These are phyloP conservation scores for Immersiporthe knoxdaviesiana DNA, from an alignment of 2,329 filamentous ascomycete species.

Conservation along the genomic window DNA sequence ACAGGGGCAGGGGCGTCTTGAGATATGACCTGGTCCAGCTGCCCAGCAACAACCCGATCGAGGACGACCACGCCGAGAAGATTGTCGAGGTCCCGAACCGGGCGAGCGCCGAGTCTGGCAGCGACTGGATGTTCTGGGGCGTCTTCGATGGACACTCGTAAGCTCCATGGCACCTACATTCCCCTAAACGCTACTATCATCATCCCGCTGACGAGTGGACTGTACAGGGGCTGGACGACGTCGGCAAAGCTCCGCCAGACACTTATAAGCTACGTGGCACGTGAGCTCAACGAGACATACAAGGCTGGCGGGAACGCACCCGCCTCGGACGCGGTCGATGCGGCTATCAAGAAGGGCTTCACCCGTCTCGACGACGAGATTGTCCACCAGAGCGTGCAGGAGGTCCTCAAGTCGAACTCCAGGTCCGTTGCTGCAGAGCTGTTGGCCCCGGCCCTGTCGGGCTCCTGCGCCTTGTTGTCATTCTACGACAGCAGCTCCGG, in stretches of 20 bases:
- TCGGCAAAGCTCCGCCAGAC: slow-evolving; percentile 93
- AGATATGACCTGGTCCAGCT: slow-evolving; percentile 94
- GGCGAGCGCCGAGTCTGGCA: slow-evolving; percentile 55
- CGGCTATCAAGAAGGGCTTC: slow-evolving; percentile 92
- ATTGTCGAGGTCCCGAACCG: slow-evolving; percentile 84
- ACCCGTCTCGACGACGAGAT: slow-evolving; percentile 90
- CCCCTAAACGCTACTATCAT: no score
- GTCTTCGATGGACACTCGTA: slow-evolving; percentile 97
- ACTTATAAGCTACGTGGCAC: slow-evolving; percentile 88
- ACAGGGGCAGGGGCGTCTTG: slow-evolving; percentile 86
- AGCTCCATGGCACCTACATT: slow-evolving; percentile 39
- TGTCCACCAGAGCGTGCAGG: slow-evolving; percentile 88
- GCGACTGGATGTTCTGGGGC: slow-evolving; percentile 99
- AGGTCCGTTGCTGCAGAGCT: slow-evolving; percentile 91
- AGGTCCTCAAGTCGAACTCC: slow-evolving; percentile 85
- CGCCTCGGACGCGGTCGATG: slow-evolving; percentile 71
- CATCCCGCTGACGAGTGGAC: slow-evolving; percentile 32
- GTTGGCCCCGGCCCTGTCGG: slow-evolving; percentile 88
- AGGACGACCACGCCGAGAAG: slow-evolving; percentile 98
- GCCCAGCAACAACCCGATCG: slow-evolving; percentile 95
- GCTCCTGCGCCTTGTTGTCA: slow-evolving; percentile 93
- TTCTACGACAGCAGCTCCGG: slow-evolving; percentile 93
- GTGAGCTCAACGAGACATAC: slow-evolving; percentile 91
- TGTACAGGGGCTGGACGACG: slow-evolving; percentile 86
- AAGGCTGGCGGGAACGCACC: slow-evolving; percentile 64